A percentile compares a stretch with the other conserved stretches of the same genome.
These are phyloP conservation scores for Aspergillus brunneoviolaceus DNA, from an alignment of 2,329 filamentous ascomycete genomes.

Conservation along the genomic window DNA sequence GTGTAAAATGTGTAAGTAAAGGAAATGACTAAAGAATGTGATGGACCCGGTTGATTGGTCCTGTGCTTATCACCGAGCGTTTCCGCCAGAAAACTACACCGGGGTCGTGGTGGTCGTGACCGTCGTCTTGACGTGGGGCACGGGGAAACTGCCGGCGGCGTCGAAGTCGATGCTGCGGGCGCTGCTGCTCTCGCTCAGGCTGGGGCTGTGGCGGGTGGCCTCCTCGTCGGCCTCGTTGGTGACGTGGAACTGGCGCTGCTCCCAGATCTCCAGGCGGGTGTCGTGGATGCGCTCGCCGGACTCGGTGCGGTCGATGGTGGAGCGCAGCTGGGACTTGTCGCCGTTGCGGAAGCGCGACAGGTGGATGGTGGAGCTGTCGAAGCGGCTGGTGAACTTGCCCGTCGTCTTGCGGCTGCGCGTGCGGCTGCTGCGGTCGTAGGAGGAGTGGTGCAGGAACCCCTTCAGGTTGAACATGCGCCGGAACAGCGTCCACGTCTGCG, in stretches of 20 bases:
- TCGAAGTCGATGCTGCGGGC: neutral
- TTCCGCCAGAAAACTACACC: neutral
- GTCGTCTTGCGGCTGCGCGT: conserved; percentile 5
- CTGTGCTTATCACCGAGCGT: neutral
- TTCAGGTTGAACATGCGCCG: conserved; percentile 46
- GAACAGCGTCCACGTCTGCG: conserved; percentile 59
- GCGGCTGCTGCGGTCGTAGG: conserved; percentile 11
- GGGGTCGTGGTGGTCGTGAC: neutral
- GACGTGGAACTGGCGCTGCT: conserved; percentile 21
- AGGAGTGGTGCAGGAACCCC: conserved; percentile 28
- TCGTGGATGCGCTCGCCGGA: conserved; percentile 15
- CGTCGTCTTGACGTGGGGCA: neutral
- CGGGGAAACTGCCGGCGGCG: neutral
- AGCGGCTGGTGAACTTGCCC: conserved; percentile 9
- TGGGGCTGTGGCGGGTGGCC: neutral
- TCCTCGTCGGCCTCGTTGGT: conserved; percentile 16
- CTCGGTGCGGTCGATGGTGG: conserved; percentile 7
- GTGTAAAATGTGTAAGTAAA: neutral
- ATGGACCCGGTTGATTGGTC: too few relatives aligned
- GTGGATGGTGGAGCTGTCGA: conserved; percentile 14
- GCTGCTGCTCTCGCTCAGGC: conserved; percentile 1
- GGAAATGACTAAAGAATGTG: neutral
- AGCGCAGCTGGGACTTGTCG: conserved; percentile 10
- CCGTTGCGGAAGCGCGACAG: conserved; percentile 14
- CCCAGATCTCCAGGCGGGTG: conserved; percentile 20